Base-by-base conservation (phyloP, 2,329 filamentous ascomycete genomes). In the Trichoderma simmonsii region DNA sequence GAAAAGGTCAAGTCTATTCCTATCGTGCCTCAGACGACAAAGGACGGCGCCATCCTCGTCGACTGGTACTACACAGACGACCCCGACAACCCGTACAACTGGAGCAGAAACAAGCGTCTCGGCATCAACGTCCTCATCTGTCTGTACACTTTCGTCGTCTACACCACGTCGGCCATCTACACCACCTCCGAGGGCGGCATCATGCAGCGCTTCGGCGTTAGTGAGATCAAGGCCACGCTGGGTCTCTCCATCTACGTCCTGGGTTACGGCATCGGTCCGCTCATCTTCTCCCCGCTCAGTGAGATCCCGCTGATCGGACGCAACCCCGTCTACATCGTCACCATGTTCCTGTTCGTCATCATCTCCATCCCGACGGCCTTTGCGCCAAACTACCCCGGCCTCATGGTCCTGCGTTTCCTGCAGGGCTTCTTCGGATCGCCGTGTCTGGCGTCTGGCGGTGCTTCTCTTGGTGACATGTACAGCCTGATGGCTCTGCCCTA, bases 281-380 rank as follows among this genome's bases (percentile, higher is more conserved):
- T 93, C 30, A 73, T 93, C 28, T 92, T 89, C 80, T 89, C 89
- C 0, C 91, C 91, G 0, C 80, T 93, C 56, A 87, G 85, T 63
- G 91, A 93, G 80, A 88, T 93, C 26, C 90, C 91, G 0, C 78
- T 85, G 60, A 86, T 93, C 65, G 91, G 92, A 3, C 85, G 91
- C 7, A 93, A 90, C 75, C 88, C 88, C 0, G 87, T 91, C 6
- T 93, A 93, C 79, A 86, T 92, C 43, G 78, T 87, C 74, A 91
- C 90, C 11, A 91, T 93, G 82, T 86, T 87, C 72, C 82, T 93
- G 32, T 93, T 93, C 78, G 88, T 91, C 63, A 85, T 93, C 73
- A 80, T 93, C 12, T 88, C 86, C 6, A 85, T 93, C 18, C 90
- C 91, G 0, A 88, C 90, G 0, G 88, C 90, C 0, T 79, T 93